Evolutionary conservation across 805 yeast genomes (phyloP).

Genomic region (Cyberlindnera euphorbiae): DNA sequence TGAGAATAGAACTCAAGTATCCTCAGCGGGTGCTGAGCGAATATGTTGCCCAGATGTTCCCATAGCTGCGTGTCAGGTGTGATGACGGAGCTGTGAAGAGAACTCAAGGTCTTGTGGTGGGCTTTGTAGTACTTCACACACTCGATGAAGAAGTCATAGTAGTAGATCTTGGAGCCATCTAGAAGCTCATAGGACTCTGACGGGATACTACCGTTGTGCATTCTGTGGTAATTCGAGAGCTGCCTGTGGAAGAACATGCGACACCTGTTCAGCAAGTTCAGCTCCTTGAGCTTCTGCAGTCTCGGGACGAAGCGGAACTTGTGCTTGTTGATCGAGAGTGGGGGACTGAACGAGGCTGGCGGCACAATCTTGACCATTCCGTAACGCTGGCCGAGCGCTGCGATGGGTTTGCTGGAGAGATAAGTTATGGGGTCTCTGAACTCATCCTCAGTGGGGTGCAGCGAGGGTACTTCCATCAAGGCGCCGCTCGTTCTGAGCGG

Average conservation of each 20-base stretch:
- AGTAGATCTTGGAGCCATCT: conserved; percentile 21
- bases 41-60: too few species aligned
- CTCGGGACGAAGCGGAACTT: conserved; percentile 64
- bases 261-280: conserved; percentile 58
- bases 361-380: conserved; percentile 79
- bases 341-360: conserved; percentile 47
- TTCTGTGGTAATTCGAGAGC: conserved; percentile 49
- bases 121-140: conserved; percentile 25
- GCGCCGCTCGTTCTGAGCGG: too few species aligned
- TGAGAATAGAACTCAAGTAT: conserved; percentile 23
- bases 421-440: conserved; percentile 63
- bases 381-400: conserved; percentile 43
- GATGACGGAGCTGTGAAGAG: too few species aligned
- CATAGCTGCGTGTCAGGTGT: too few species aligned
- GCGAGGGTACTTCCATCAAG: conserved; percentile 41
- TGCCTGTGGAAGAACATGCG: conserved; percentile 59
- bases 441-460: conserved; percentile 50
- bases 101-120: background rate
- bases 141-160: conserved; percentile 37
- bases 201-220: conserved; percentile 29
- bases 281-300: conserved; percentile 59
- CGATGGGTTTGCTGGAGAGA: conserved; percentile 45
- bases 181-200: conserved; percentile 11
- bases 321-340: conserved; percentile 46
- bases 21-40: background rate